Evolutionary conservation across 805 yeast genomes (phyloP), one percentile per base, ranked within the genome.

Genomic region (Kodamaea leandrae): DNA sequence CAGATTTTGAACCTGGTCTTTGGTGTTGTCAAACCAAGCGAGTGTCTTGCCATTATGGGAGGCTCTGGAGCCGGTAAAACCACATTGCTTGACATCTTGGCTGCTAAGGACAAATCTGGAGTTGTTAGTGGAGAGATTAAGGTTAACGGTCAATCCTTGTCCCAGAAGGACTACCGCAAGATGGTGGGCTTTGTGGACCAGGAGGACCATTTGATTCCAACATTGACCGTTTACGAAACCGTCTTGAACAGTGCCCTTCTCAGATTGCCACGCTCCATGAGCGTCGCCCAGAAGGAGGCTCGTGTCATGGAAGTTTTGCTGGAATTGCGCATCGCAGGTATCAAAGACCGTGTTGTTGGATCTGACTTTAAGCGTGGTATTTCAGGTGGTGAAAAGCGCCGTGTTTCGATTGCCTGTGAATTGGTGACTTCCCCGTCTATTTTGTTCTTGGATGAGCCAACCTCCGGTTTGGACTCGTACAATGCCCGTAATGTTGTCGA

Each of bases 11-110:
- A 75, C 9, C 69, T 74, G 20, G 73, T 87, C 0, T 80, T 77
- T 50, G 99, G 99, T 7, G 51, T 79, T 10, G 96, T 82, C 2
- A 78, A 78, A 38, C 96, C 97, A 2, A 84, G 96, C 27, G 89
- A 89, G 58, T 84, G 95, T 46, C 61, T 89, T 58, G 98, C 99
- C 0, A 88, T 93, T 30, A 87, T 93, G 96, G 99, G 99, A 32
- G 97, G 97, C 1, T 90, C 97, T 0, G 99, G 99, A 37, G 98
- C 99, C 10, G 99, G 99, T 39, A 93, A 93, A 58, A 91, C 99
- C 1, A 91, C 99, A 0, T 65, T 93, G 32, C 67, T 93, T 38
- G 99, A 93, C 57, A 89, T 93, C 44, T 67, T 93, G 42, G 98
- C 98, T 0, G 85, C 83, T 35, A 93, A 91, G 57, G 77, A 81